These are phyloP conservation scores for Discostella stelligera DNA, from an alignment of 352 stramenopile genomes.

Conservation along the genomic window DNA sequence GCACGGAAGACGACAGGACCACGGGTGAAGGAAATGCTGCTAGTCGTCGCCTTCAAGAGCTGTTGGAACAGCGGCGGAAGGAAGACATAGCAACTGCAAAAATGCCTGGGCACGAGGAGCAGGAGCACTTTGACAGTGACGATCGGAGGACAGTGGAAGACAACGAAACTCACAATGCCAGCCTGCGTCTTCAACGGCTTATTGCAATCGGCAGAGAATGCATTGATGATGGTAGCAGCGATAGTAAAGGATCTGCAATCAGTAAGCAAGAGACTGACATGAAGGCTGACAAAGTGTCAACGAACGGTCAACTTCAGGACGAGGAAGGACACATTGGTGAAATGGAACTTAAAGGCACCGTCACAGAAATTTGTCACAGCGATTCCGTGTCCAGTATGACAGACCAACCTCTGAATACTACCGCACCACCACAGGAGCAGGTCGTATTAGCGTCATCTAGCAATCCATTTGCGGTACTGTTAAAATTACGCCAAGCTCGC, in stretches of 20 bases:
- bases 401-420: not conserved
- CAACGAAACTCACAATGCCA: not conserved
- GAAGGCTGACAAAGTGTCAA: not conserved
- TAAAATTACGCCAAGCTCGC: conserved; percentile 4
- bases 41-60: too few relatives aligned
- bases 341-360: not conserved
- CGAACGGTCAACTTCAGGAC: not conserved
- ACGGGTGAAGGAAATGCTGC: too few relatives aligned
- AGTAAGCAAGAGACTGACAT: not conserved
- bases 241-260: too few relatives aligned
- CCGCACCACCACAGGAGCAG: not conserved
- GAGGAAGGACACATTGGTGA: not conserved
- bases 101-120: too few relatives aligned
- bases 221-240: not conserved
- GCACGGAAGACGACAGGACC: too few relatives aligned
- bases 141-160: not conserved
- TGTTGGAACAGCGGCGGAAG: too few relatives aligned
- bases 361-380: not conserved
- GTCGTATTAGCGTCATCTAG: conserved; percentile 1
- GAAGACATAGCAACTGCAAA: too few relatives aligned
- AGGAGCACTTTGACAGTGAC: not conserved
- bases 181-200: not conserved
- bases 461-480: conserved; percentile 2
- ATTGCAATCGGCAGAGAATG: not conserved
- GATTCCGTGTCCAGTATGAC: not conserved